Evolutionary conservation across 306 rosid genomes (phyloP).

Genomic region (Luffa acutangula): DNA sequence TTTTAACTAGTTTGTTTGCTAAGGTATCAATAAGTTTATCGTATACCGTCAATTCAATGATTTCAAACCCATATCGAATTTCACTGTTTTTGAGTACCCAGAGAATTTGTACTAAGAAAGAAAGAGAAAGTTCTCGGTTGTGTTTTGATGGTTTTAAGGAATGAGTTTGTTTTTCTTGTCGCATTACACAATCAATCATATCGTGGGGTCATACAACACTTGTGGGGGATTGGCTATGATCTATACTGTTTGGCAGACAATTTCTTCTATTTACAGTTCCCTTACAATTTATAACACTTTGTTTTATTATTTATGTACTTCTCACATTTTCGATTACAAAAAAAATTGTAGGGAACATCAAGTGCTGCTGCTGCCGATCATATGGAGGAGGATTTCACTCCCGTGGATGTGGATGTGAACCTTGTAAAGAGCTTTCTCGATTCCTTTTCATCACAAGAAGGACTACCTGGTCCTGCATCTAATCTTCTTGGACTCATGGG

Average conservation of each 20-base stretch:
- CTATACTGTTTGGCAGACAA: neutral
- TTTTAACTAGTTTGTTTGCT: too few relatives aligned
- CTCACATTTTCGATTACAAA: neutral
- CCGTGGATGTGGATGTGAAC: conserved; percentile 87
- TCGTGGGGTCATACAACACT: too few relatives aligned
- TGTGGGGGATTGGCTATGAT: neutral
- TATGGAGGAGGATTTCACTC: conserved; percentile 77
- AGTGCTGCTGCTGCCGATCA: conserved; percentile 20
- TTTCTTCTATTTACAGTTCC: neutral
- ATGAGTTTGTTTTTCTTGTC: neutral
- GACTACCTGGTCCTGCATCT: conserved; percentile 99
- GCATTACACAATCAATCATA: too few relatives aligned
- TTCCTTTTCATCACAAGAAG: conserved; percentile 81
- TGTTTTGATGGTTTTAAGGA: neutral
- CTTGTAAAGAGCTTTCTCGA: conserved; percentile 84
- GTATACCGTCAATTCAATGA: too few relatives aligned
- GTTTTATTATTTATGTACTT: neutral
- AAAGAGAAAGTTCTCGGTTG: neutral
- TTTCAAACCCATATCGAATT: neutral
- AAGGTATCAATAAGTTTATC: too few relatives aligned
- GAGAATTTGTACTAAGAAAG: neutral
- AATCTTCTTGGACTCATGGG: conserved; percentile 95
- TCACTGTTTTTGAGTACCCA: neutral
- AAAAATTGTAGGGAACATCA: conserved; percentile 50
- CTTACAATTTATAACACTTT: neutral